Conservation (phyloP, 495 filamentous ascomycete species). For the Penicillium coffeae region DNA sequence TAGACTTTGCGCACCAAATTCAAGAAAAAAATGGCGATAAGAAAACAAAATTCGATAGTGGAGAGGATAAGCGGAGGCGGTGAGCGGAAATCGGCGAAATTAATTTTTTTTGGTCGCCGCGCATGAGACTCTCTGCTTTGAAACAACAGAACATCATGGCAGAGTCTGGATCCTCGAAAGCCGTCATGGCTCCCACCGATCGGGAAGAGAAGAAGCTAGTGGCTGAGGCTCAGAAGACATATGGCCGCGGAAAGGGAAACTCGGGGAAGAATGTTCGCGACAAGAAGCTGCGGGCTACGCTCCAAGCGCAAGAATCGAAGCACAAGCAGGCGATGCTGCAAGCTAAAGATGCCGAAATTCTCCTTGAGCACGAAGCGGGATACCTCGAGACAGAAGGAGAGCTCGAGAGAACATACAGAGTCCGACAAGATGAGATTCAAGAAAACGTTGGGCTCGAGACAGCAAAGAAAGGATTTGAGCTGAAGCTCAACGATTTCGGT, state of each 20-base stretch:
- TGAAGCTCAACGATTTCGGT: slow-evolving; percentile 77
- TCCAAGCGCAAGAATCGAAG: slow-evolving; percentile 72
- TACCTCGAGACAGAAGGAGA: slow-evolving; percentile 86
- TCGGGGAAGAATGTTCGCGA: slow-evolving; percentile 58
- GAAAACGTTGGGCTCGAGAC: slow-evolving; percentile 71
- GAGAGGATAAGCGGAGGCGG: slow-evolving; percentile 37
- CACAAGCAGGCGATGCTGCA: slow-evolving; percentile 75
- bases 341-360: slow-evolving; percentile 91
- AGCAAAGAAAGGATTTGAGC: slow-evolving; percentile 86
- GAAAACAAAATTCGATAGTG: slow-evolving; percentile 36
- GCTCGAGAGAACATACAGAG: slow-evolving; percentile 86
- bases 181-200: slow-evolving; percentile 28
- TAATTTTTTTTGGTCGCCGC: slow-evolving; percentile 12
- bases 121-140: background rate
- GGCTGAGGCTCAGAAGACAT: slow-evolving; percentile 66
- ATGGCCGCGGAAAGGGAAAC: slow-evolving; percentile 78
- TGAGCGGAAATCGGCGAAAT: slow-evolving; percentile 30
- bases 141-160: slow-evolving; percentile 14
- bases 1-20: slow-evolving; percentile 3
- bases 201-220: slow-evolving; percentile 39
- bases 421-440: slow-evolving; percentile 83
- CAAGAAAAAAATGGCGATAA: slow-evolving; percentile 27
- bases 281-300: slow-evolving; percentile 82
- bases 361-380: slow-evolving; percentile 81
- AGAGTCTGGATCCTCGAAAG: slow-evolving; percentile 23